Evolutionary conservation across 768 basidiomycete species (phyloP).

Genomic region (Fistulinella prunicolor): DNA sequence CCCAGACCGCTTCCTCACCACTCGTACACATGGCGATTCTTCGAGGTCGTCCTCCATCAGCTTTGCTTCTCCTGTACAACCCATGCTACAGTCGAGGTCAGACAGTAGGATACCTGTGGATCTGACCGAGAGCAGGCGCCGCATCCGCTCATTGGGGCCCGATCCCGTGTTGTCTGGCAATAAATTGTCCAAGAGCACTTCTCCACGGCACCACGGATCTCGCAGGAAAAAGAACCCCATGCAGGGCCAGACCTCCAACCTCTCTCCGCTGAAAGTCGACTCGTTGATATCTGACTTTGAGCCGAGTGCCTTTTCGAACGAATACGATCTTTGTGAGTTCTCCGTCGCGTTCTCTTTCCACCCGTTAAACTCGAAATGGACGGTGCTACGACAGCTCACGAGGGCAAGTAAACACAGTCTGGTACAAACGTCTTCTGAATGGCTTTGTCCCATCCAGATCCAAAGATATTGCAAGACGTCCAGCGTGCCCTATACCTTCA

Average conservation of each 20-base stretch:
- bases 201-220: constrained; percentile 15
- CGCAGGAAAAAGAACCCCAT: constrained; percentile 17
- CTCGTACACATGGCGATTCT: constrained; percentile 25
- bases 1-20: constrained; percentile 29
- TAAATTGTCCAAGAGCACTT: constrained; percentile 14
- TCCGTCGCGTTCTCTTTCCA: constrained; percentile 2
- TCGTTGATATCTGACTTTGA: constrained; percentile 34
- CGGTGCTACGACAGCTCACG: constrained; percentile 50
- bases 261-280: constrained; percentile 27
- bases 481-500: constrained; percentile 72
- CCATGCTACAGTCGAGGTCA: constrained; percentile 13
- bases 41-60: constrained; percentile 33
- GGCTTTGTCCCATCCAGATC: constrained; percentile 46
- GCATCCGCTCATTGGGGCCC: constrained; percentile 21
- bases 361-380: constrained; percentile 12
- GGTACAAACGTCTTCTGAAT: constrained; percentile 9
- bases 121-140: constrained; percentile 16
- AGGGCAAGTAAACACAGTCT: constrained; percentile 49
- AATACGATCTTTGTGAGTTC: constrained; percentile 72
- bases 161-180: constrained; percentile 13
- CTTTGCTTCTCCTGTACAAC: constrained; percentile 14
- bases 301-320: constrained; percentile 58
- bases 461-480: constrained; percentile 77
- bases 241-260: constrained; percentile 12
- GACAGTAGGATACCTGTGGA: constrained; percentile 10